Percentiles rank a stretch among this genome's conserved stretches.
Evolutionary conservation across 495 filamentous ascomycete genomes (phyloP).

Genomic region (Penicillium canariense): DNA sequence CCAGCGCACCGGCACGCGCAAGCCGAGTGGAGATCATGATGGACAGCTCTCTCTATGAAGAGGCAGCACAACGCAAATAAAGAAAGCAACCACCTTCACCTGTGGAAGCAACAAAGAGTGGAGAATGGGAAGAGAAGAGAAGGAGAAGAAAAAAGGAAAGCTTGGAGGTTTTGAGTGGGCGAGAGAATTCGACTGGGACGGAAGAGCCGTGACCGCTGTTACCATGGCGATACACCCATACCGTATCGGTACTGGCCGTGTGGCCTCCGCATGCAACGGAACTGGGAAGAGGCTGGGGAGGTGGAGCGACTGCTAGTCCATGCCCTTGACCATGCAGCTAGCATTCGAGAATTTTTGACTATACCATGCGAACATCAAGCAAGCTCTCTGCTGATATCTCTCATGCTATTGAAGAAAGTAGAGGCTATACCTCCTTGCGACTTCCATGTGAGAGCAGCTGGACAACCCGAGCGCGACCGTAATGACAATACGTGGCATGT

Average conservation of each 20-base stretch:
- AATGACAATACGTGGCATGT: slow-evolving; percentile 31
- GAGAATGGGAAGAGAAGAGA: slow-evolving; percentile 32
- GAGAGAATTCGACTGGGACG: slow-evolving; percentile 41
- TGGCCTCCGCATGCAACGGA: slow-evolving; percentile 25
- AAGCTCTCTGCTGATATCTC: background rate
- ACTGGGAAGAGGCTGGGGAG: slow-evolving; percentile 10
- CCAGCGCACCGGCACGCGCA: slow-evolving; percentile 57
- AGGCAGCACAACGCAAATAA: slow-evolving; percentile 37
- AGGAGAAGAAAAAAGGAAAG: slow-evolving; percentile 45
- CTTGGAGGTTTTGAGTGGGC: slow-evolving; percentile 43
- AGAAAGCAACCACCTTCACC: slow-evolving; percentile 45
- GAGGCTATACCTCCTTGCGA: background rate
- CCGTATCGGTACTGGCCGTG: slow-evolving; percentile 28
- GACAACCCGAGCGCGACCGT: background rate
- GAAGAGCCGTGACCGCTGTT: slow-evolving; percentile 47
- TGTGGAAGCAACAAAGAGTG: slow-evolving; percentile 38
- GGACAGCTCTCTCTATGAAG: slow-evolving; percentile 35
- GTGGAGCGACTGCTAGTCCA: background rate
- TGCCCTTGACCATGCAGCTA: background rate
- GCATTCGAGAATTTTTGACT: background rate
- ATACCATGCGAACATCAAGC: background rate
- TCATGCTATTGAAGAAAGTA: no score
- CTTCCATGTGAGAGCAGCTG: background rate
- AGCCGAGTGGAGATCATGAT: slow-evolving; percentile 57
- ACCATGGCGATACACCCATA: slow-evolving; percentile 33